Base-by-base conservation (phyloP, 2,329 filamentous ascomycete genomes). In the Xylaria polymorpha region DNA sequence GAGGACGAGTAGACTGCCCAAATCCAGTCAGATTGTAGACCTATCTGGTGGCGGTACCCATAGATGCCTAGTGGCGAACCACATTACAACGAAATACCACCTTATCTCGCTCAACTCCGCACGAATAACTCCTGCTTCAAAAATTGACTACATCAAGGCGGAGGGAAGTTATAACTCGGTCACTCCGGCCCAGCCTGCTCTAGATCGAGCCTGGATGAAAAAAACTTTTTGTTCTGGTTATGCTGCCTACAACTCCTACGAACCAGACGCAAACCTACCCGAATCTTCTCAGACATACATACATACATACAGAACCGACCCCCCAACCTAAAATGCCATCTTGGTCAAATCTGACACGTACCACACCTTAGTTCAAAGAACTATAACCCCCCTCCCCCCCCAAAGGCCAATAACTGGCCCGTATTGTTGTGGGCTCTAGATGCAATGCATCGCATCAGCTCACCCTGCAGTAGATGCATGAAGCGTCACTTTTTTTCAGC, bases 341-440 rank as follows among this genome's bases (percentile, higher is more conserved):
- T 48, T 51, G 46, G 46, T 32, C 10, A 43, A 53, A 50, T 69
- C 62, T 69, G 67, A 61, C 62, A 69, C 61, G 39, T 41, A 57
- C 22, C 46, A 59, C 41, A 20, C 46, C 44, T 53, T 66, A 66
- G 44, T 59, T 20, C 32, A 43, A 39, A 61, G 44, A 29, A 20
- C 37, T 29, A 63, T 35, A 20, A n/a, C 22, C 32, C 46, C 25
- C 4, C 59, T 35, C 22, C 32, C 46, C 25, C 4, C 59, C 44
- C 2, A 18, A 41, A 51, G 20, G 37, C 66, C 58, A 66, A 58
- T 66, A 22, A 46, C 35, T 8, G n/a, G 20, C 18, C 18, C 18
- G 43, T 29, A 15, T 51, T 46, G 57, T 18, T 58, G 37, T 55
- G 57, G 50, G 44, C 44, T 66, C 43, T 14, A 22, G 29, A 44